Conservation (phyloP, 768 basidiomycete species). For the Psilocybe cubensis region DNA sequence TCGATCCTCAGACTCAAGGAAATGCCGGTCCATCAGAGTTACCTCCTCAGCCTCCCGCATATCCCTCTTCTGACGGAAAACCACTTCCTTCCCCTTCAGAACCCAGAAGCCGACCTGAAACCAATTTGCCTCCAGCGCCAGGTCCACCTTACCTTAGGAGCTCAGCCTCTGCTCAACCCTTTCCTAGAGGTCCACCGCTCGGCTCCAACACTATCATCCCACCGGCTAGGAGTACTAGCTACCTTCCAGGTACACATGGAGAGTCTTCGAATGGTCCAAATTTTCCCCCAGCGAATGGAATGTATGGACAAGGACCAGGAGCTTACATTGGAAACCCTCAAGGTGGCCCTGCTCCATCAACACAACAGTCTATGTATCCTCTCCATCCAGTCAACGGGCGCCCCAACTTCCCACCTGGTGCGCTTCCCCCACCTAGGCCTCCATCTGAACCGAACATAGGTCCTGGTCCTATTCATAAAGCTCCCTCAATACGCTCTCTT, state of each 20-base stretch:
- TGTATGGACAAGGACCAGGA: slow-evolving; percentile 15
- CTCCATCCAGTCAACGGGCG: slow-evolving; percentile 21
- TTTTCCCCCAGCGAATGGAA: slow-evolving; percentile 24
- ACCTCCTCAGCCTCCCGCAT: slow-evolving; percentile 21
- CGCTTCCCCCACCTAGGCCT: slow-evolving; percentile 41
- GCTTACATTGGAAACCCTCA: slow-evolving; percentile 14
- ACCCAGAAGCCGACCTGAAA: slow-evolving; percentile 5
- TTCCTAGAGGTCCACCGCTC: slow-evolving; percentile 30
- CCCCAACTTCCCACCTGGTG: slow-evolving; percentile 25
- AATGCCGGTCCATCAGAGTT: slow-evolving; percentile 11
- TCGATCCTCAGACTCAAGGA: slow-evolving; percentile 9
- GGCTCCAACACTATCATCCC: slow-evolving; percentile 38
- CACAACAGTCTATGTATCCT: slow-evolving; percentile 19
- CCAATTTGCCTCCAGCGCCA: slow-evolving; percentile 11
- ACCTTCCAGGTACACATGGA: slow-evolving; percentile 25
- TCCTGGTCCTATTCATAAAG: slow-evolving; percentile 44
- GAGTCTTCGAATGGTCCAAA: slow-evolving; percentile 25
- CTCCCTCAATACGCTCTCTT: slow-evolving; percentile 62
- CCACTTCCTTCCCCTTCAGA: slow-evolving; percentile 17
- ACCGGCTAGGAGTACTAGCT: slow-evolving; percentile 41
- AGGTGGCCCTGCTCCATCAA: neutral
- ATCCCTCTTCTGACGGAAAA: slow-evolving; percentile 19
- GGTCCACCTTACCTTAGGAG: slow-evolving; percentile 21
- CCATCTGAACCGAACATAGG: slow-evolving; percentile 50
- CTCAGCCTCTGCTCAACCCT: slow-evolving; percentile 36